Conservation (phyloP, 805 yeast species). For the Saccharomycopsis sp. region DNA sequence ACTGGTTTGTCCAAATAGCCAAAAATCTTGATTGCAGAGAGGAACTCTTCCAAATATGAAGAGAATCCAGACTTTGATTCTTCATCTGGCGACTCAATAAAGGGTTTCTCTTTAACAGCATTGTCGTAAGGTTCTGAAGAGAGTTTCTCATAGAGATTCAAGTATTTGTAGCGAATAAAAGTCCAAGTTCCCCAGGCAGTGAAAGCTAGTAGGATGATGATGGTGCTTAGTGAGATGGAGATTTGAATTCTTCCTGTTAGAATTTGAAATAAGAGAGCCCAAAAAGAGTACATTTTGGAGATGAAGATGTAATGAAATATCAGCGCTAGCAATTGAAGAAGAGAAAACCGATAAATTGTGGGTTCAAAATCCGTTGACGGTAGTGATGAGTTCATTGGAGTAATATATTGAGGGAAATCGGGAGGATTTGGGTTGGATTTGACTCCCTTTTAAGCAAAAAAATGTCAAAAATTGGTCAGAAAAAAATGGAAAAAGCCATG, state of each 20-base stretch:
- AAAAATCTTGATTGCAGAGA: slow-evolving; percentile 85
- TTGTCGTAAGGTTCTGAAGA: slow-evolving; percentile 8
- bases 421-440: no score
- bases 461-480: no score
- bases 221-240: slow-evolving; percentile 12
- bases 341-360: no score
- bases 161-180: slow-evolving; percentile 13
- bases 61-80: slow-evolving; percentile 36
- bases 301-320: no score
- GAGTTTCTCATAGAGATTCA: slow-evolving; percentile 13
- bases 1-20: slow-evolving; percentile 88
- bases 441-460: no score
- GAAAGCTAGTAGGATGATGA: neutral
- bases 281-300: neutral
- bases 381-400: no score
- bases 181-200: slow-evolving; percentile 4
- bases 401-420: no score
- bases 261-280: slow-evolving; percentile 2
- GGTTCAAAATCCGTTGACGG: no score
- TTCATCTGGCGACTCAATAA: slow-evolving; percentile 19
- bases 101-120: neutral
- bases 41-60: slow-evolving; percentile 78
- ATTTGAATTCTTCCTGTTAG: slow-evolving; percentile 15
- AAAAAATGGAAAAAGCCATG: no score
- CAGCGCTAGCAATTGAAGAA: no score